Conservation (phyloP, 208 protist genomes). For the Wallacemonas sp. region DNA sequence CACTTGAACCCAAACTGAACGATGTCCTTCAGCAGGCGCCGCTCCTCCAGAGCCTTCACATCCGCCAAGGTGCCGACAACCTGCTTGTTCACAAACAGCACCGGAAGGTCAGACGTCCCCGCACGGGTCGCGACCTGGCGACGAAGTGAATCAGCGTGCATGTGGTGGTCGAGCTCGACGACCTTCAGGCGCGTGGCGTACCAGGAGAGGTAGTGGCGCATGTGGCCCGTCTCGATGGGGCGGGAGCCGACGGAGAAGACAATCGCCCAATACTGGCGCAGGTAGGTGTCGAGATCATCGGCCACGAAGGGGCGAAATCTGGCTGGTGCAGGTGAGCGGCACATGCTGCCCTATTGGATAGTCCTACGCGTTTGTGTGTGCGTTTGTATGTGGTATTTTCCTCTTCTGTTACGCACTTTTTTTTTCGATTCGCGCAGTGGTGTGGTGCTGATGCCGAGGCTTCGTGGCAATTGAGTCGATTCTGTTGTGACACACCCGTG, state of each 20-base stretch:
- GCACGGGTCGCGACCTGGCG: constrained; percentile 43
- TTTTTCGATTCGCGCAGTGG: too few species aligned
- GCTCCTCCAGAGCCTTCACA: constrained; percentile 67
- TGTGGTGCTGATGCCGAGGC: too few species aligned
- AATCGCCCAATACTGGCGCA: constrained; percentile 82
- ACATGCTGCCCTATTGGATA: too few species aligned
- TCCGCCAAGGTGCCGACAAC: constrained; percentile 73
- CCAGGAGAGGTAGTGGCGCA: constrained; percentile 89
- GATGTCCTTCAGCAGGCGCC: constrained; percentile 80
- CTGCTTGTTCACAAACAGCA: constrained; percentile 87
- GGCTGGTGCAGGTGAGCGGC: background rate
- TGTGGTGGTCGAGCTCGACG: constrained; percentile 86
- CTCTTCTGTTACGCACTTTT: too few species aligned
- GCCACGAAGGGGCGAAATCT: constrained; percentile 72
- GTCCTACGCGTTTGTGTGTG: too few species aligned
- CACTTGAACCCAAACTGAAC: constrained; percentile 92
- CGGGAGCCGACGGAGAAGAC: constrained; percentile 79
- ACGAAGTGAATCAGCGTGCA: constrained; percentile 59
- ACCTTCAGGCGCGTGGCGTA: constrained; percentile 87
- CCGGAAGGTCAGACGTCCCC: constrained; percentile 56
- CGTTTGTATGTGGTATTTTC: background rate
- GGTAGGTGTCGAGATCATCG: constrained; percentile 54
- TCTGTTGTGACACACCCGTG: too few species aligned
- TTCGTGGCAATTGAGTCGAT: too few species aligned
- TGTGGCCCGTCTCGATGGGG: constrained; percentile 78